Percentiles rank a stretch among this genome's conserved stretches.
Conservation (phyloP, 257 asterid species). For the Marsdenia floribunda region DNA sequence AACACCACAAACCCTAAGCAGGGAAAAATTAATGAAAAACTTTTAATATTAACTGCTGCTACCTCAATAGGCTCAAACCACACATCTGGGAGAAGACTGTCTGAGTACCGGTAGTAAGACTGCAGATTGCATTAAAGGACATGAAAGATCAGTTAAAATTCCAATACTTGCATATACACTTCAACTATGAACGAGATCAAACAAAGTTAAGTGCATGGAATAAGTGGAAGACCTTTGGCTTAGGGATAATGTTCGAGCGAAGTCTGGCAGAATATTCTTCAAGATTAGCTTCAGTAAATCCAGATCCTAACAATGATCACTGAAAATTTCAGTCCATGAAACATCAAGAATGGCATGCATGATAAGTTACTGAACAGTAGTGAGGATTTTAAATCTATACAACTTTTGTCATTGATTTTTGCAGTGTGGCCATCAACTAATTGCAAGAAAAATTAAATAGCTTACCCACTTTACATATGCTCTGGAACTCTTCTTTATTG, state of each 20-base stretch:
- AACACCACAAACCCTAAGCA: background rate
- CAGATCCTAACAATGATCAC: conserved; percentile 60
- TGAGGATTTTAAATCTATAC: background rate
- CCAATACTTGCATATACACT: background rate
- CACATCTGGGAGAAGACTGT: conserved; percentile 75
- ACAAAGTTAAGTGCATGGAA: background rate
- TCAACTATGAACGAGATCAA: background rate
- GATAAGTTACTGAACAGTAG: background rate
- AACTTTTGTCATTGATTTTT: background rate
- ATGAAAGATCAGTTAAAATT: background rate
- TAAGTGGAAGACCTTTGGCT: conserved; percentile 60
- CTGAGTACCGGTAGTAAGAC: conserved; percentile 83
- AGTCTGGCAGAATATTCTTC: conserved; percentile 87
- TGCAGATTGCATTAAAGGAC: conserved; percentile 29
- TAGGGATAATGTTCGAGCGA: conserved; percentile 70
- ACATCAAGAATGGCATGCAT: background rate
- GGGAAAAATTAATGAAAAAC: background rate
- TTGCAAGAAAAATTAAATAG: conserved; percentile 17
- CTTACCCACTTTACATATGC: conserved; percentile 93
- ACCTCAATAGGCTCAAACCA: conserved; percentile 99
- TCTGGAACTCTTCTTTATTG: conserved; percentile 84
- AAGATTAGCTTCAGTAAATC: conserved; percentile 84
- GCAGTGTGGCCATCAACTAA: conserved; percentile 14
- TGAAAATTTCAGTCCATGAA: conserved; percentile 12
- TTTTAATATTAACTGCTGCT: conserved; percentile 18